phyloP scores from a whole-genome alignment of 129 eudicot genomes.

The Gnaphalium uliginosum region DNA sequence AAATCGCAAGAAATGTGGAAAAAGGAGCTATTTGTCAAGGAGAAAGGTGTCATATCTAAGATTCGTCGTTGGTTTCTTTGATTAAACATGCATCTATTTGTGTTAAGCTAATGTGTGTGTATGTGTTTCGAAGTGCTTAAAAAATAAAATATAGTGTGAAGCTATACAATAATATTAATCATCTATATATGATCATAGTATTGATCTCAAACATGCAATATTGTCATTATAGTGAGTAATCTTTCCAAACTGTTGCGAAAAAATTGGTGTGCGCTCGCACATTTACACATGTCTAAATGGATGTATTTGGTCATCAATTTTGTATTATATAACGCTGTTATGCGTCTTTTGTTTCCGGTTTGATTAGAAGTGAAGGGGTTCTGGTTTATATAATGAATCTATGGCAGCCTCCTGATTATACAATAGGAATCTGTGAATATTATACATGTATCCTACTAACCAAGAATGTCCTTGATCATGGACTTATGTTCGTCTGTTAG shows the following conservation, averaged over 20 bases:
- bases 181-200: too few species aligned
- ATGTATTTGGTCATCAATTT: background rate
- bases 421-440: background rate
- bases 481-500: conserved; percentile 81
- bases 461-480: conserved; percentile 71
- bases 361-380: too few species aligned
- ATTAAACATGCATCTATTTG: background rate
- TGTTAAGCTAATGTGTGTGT: background rate
- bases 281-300: background rate
- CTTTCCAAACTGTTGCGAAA: background rate
- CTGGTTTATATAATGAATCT: background rate
- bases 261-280: background rate
- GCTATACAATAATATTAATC: background rate
- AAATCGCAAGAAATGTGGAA: conserved; percentile 36
- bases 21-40: conserved; percentile 31
- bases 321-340: background rate
- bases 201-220: too few species aligned
- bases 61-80: conserved; percentile 50
- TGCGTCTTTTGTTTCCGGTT: too few species aligned
- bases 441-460: conserved; percentile 42
- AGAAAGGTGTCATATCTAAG: conserved; percentile 43
- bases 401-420: conserved; percentile 8
- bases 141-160: background rate
- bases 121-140: conserved; percentile 6
- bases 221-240: background rate